Base-by-base conservation (phyloP, 306 rosid species). In the Malus sieversii region DNA sequence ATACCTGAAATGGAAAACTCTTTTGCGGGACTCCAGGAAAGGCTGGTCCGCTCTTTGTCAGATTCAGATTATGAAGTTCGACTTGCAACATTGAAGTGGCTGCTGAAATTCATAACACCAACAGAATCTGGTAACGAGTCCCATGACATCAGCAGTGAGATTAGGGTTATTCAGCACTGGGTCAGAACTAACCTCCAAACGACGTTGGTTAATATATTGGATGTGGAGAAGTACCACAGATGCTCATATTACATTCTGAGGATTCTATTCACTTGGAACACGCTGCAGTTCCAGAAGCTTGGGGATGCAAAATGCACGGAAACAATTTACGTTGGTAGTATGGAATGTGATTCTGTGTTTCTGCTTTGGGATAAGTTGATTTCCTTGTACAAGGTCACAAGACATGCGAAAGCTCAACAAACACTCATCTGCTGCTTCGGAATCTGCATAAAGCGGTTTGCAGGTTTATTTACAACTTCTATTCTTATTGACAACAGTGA, bases 21-120 rank as follows among this genome's bases (percentile, higher is more conserved):
- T 53, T 90, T 85, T 76, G 38, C 80, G 62, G 93, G 83, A 73
- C 87, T 92, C 53, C 71, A 86, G 83, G 89, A 89, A 75, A 86
- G 96, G 83, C 77, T 95, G 79, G 84, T 88, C 67, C 67, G 81
- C 70, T 89, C 89, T 79, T 78, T 95, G 88, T 87, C 92, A 80
- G 98, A 95, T 68, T 79, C 93, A 38, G 80, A 72, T 48, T 92
- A 90, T 73, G 98, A 95, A 86, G 97, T 95, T 85, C 91, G 97
- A 77, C 93, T 90, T 72, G 89, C 92, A 79, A 90, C 97, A 52
- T 75, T 95, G 82, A 95, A 92, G 88, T 95, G 97, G 98, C 83
- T 95, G 55, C 88, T 88, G 71, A 92, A 88, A 82, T 92, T 83
- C 72, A 77, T 95, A 82, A 92, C 88, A 78, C 86, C 89, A 32